These are phyloP conservation scores for Cyclanthera cordifolia DNA, from an alignment of 306 rosid genomes.

Conservation along the genomic window DNA sequence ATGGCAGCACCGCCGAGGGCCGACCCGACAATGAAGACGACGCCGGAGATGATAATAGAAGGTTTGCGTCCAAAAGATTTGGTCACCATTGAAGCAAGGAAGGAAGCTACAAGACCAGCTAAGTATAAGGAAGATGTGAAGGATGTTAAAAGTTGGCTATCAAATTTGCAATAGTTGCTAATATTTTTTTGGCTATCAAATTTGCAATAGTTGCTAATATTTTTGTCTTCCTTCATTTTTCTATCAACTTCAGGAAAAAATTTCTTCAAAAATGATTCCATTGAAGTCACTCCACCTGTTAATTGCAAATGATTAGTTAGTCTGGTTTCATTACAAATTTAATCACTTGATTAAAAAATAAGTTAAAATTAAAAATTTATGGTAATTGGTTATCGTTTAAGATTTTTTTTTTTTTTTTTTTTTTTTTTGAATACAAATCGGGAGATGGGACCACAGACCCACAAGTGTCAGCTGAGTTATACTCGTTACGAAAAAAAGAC, in stretches of 20 bases:
- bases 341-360: too few species aligned
- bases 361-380: too few species aligned
- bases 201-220: conserved; percentile 56
- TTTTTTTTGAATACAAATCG: too few species aligned
- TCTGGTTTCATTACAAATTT: too few species aligned
- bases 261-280: conserved; percentile 57
- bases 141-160: conserved; percentile 48
- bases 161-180: conserved; percentile 63
- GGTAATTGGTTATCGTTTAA: too few species aligned
- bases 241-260: conserved; percentile 48
- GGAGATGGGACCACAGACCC: too few species aligned
- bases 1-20: conserved; percentile 55
- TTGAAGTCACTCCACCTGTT: conserved; percentile 61
- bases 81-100: conserved; percentile 49
- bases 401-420: too few species aligned
- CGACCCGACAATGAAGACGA: conserved; percentile 48
- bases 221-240: conserved; percentile 35
- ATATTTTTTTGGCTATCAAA: conserved; percentile 40
- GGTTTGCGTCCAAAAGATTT: conserved; percentile 50
- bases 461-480: too few species aligned
- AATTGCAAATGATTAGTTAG: background rate
- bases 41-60: conserved; percentile 49
- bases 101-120: conserved; percentile 57
- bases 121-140: conserved; percentile 69
- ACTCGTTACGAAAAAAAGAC: too few species aligned